Conservation (phyloP, 257 asterid genomes). For the Phtheirospermum japonicum region DNA sequence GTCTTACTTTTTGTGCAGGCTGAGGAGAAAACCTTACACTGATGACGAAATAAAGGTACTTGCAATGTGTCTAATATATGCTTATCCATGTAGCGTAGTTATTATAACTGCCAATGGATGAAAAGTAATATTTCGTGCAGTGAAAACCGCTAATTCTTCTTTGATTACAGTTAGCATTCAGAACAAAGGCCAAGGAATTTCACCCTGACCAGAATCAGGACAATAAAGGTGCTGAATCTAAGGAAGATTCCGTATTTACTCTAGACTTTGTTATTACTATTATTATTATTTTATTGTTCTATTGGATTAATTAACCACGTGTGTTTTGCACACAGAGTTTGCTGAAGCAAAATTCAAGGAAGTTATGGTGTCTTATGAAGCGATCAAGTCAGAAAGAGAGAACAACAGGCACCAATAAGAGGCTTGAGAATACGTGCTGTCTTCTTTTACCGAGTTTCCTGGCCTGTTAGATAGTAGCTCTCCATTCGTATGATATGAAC, state of each 20-base stretch:
- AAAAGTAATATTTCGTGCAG: constrained; percentile 9
- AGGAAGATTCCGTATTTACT: constrained; percentile 1
- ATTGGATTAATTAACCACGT: constrained; percentile 11
- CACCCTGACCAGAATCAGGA: constrained; percentile 88
- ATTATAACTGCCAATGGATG: not conserved
- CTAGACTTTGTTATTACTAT: too few species aligned
- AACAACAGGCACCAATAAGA: constrained; percentile 28
- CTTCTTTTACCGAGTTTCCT: constrained; percentile 73
- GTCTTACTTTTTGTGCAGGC: constrained; percentile 43
- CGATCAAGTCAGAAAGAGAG: constrained; percentile 62
- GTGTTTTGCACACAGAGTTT: constrained; percentile 41
- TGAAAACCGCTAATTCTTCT: constrained; percentile 5
- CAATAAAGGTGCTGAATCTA: constrained; percentile 49
- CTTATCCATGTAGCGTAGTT: too few species aligned
- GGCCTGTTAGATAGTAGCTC: constrained; percentile 33
- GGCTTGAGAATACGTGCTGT: too few species aligned
- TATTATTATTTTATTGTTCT: constrained; percentile 11
- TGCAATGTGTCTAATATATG: constrained; percentile 9
- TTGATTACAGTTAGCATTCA: constrained; percentile 56
- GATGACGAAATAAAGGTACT: constrained; percentile 89
- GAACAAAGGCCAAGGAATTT: constrained; percentile 72
- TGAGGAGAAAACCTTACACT: constrained; percentile 68
- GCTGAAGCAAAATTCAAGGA: constrained; percentile 84
- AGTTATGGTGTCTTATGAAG: constrained; percentile 61
- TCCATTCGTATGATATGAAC: not conserved